Evolutionary conservation across 2,329 filamentous ascomycete genomes (phyloP), one percentile per base, ranked within the genome.

Genomic region (Phialocephala subalpina): DNA sequence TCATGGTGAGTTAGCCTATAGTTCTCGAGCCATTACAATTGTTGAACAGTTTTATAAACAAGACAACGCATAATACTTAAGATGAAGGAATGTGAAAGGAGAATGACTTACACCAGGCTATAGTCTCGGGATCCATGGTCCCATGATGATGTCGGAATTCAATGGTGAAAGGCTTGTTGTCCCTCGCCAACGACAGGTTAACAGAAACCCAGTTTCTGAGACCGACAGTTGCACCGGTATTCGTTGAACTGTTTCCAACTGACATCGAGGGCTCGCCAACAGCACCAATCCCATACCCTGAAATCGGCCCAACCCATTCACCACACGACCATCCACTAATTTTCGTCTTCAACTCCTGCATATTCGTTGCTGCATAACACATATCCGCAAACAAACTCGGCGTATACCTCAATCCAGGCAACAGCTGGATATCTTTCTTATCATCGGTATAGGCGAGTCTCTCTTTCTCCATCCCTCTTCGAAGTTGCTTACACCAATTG

Each of bases 61-160:
- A n/a, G n/a, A n/a, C n/a, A n/a, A n/a, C n/a, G n/a, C n/a, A n/a
- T n/a, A n/a, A n/a, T n/a, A n/a, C n/a, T n/a, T n/a, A n/a, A n/a
- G n/a, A n/a, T n/a, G n/a, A n/a, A n/a, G n/a, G n/a, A n/a, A n/a
- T n/a, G n/a, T n/a, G n/a, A n/a, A n/a, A n/a, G n/a, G n/a, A n/a
- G n/a, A n/a, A n/a, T n/a, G 16, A 42, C 40, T 42, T 42, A 42
- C 66, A 68, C 47, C 60, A 65, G 6, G 52, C 36, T 2, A 67
- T 65, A 12, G 56, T 29, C 11, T 58, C 47, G 1, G 56, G 56
- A 18, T 68, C 45, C 12, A 56, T 16, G 6, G 57, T 65, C 4
- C 66, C 63, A 33, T 64, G 56, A 20, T 68, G 60, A 14, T 68
- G 58, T 1, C 66, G 59, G 36, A 68, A 68, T 60, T 68, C 66